Percentiles rank a stretch among this genome's conserved stretches.
Evolutionary conservation across 192 early-diverging fungal genomes (phyloP).

Genomic region (Obelidium mucronatum): DNA sequence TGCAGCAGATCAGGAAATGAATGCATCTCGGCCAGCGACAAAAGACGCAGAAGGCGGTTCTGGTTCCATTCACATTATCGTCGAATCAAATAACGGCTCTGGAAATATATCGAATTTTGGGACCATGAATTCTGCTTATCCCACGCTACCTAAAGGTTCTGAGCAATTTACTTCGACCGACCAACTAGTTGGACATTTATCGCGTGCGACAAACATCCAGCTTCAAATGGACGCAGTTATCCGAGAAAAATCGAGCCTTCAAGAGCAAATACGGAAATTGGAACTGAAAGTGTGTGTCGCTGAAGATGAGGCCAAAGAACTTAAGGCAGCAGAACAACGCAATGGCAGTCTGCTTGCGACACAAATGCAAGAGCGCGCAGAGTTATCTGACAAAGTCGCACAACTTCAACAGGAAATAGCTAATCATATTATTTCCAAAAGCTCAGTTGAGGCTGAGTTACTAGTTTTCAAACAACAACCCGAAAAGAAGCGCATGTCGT

Average conservation of each 20-base stretch:
- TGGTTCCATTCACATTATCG: background rate
- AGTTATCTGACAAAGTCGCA: conserved; percentile 12
- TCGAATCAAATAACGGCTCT: background rate
- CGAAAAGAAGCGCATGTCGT: conserved; percentile 16
- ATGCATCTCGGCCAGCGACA: no score
- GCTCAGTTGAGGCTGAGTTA: conserved; percentile 27
- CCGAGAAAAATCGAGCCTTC: background rate
- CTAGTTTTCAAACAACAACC: background rate
- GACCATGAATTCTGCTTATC: background rate
- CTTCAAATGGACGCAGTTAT: conserved; percentile 13
- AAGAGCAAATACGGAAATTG: conserved; percentile 7
- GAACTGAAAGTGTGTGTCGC: conserved; percentile 1
- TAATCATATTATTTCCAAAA: conserved; percentile 25
- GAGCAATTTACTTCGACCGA: conserved; percentile 10
- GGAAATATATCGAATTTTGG: background rate
- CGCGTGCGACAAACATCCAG: conserved; percentile 4
- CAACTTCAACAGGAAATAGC: conserved; percentile 20
- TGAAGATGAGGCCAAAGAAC: conserved; percentile 7
- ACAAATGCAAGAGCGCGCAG: conserved; percentile 12
- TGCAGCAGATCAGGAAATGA: background rate
- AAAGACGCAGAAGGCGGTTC: background rate
- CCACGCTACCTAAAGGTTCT: background rate
- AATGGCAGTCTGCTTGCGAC: background rate
- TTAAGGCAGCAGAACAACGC: conserved; percentile 15
- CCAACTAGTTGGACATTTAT: background rate